These are phyloP conservation scores for Verticillium tricorpus DNA, from an alignment of 2,329 filamentous ascomycete species.

Conservation along the genomic window DNA sequence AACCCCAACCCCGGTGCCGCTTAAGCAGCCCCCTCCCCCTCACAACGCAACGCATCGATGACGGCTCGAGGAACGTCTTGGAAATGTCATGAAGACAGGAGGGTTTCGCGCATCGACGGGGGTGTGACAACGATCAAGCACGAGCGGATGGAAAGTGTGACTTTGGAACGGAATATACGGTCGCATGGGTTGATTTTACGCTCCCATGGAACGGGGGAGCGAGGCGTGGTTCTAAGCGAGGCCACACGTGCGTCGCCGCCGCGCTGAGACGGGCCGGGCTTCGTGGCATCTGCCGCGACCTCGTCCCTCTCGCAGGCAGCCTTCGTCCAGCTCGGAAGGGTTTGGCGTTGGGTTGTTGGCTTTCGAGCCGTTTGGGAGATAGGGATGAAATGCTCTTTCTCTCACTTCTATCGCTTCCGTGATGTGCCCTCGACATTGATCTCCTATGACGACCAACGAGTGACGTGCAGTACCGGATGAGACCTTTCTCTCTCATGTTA, in stretches of 20 bases:
- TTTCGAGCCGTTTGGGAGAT: background rate
- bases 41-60: background rate
- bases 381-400: background rate
- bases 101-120: conserved; percentile 11
- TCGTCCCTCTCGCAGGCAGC: background rate
- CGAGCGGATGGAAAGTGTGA: background rate
- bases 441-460: background rate
- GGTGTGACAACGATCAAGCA: background rate
- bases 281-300: background rate
- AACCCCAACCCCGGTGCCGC: conserved; percentile 34
- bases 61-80: conserved; percentile 15
- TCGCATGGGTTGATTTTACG: background rate
- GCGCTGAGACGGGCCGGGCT: background rate
- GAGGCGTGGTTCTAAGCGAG: background rate
- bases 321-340: background rate
- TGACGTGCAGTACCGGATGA: no score
- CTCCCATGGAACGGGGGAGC: background rate
- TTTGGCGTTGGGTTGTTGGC: background rate
- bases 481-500: no score
- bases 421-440: background rate
- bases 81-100: conserved; percentile 9
- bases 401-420: background rate
- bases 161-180: background rate
- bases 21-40: conserved; percentile 19
- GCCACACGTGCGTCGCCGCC: background rate